phyloP scores from a whole-genome alignment of 1,284 basidiomycete species.

The Omphalotus olearius region DNA sequence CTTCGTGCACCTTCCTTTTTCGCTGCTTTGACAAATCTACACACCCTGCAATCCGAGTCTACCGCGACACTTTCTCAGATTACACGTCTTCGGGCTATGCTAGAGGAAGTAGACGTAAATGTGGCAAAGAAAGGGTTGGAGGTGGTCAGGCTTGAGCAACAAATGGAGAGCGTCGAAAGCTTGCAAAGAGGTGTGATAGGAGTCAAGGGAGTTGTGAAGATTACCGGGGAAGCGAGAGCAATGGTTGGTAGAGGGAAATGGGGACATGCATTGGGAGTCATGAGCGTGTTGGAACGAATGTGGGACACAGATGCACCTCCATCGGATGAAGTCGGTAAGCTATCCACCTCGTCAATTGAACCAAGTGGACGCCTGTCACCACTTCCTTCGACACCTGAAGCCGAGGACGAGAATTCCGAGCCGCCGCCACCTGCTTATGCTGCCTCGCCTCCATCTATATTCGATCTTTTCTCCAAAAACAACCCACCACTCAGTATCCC shows the following conservation, averaged over 20 bases:
- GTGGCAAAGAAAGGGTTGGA: conserved; percentile 76
- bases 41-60: conserved; percentile 88
- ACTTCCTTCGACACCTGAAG: conserved; percentile 33
- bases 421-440: conserved; percentile 3
- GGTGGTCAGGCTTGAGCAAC: conserved; percentile 64
- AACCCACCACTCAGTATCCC: conserved; percentile 24
- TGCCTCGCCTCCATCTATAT: not conserved
- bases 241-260: conserved; percentile 82
- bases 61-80: conserved; percentile 80
- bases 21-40: conserved; percentile 90
- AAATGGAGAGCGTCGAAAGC: conserved; percentile 54
- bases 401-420: conserved; percentile 16
- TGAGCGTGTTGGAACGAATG: conserved; percentile 70
- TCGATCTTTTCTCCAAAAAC: not conserved
- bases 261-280: conserved; percentile 75
- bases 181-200: conserved; percentile 64
- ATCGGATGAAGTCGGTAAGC: not conserved
- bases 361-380: conserved; percentile 20
- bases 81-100: conserved; percentile 62
- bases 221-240: conserved; percentile 64
- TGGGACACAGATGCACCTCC: conserved; percentile 41
- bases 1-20: conserved; percentile 93
- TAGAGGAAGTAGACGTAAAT: conserved; percentile 75
- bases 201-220: conserved; percentile 71
- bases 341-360: not conserved